Conservation (phyloP, 495 filamentous ascomycete genomes). For the Cercophora sp. region DNA sequence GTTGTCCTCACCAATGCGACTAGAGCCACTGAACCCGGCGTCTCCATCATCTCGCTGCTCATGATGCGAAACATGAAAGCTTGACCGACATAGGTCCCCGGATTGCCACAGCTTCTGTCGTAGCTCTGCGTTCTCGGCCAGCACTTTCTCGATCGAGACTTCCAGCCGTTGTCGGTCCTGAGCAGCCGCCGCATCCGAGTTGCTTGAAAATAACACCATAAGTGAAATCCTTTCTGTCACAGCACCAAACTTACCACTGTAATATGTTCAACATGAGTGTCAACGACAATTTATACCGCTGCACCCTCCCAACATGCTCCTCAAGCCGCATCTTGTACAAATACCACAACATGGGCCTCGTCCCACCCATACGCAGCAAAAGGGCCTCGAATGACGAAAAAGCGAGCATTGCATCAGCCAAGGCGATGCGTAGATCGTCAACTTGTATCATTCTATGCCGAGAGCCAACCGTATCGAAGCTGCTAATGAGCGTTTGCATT, state of each 20-base stretch:
- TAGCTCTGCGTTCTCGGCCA: conserved; percentile 8
- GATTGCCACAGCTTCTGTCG: background rate
- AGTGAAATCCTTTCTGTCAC: background rate
- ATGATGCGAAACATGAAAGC: too few relatives aligned
- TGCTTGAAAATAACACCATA: background rate
- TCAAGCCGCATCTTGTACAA: conserved; percentile 9
- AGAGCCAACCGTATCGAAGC: background rate
- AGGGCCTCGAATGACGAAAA: conserved; percentile 9
- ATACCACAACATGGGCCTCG: background rate
- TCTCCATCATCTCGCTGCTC: too few relatives aligned
- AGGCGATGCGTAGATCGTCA: conserved; percentile 8
- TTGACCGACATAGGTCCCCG: too few relatives aligned
- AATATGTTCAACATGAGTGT: conserved; percentile 14
- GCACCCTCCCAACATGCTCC: conserved; percentile 6
- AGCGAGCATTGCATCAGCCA: conserved; percentile 9
- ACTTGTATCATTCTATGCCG: conserved; percentile 6
- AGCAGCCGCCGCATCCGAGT: conserved; percentile 1
- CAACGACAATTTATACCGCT: conserved; percentile 12
- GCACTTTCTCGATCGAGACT: background rate
- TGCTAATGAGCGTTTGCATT: background rate
- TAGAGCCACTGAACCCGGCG: too few relatives aligned
- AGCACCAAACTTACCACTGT: conserved; percentile 6
- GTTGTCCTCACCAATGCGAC: too few relatives aligned
- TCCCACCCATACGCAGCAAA: background rate
- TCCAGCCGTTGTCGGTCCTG: conserved; percentile 1